A percentile compares a stretch with the other conserved stretches of the same genome.
Conservation (phyloP, 805 yeast species). For the Ogataea ganodermae region DNA sequence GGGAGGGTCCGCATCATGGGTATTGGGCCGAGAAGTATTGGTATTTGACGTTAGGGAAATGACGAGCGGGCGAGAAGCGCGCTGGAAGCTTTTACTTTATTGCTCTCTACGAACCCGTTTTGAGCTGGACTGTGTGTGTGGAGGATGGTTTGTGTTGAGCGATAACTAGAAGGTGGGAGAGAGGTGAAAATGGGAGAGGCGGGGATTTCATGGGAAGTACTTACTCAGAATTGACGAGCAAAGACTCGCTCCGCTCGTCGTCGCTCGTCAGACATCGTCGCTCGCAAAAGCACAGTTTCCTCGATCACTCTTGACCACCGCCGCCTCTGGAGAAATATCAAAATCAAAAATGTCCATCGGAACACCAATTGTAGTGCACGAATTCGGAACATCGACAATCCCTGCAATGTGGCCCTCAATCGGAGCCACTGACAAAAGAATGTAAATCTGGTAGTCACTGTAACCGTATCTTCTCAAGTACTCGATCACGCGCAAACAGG, state of each 20-base stretch:
- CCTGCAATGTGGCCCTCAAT: slow-evolving; percentile 55
- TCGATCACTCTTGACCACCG: slow-evolving; percentile 31
- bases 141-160: too few relatives aligned
- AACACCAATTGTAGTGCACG: slow-evolving; percentile 51
- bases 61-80: background rate
- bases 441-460: slow-evolving; percentile 51
- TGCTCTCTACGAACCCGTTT: too few relatives aligned
- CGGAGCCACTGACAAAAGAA: slow-evolving; percentile 49
- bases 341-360: slow-evolving; percentile 56
- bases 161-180: too few relatives aligned
- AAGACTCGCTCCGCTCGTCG: slow-evolving; percentile 23
- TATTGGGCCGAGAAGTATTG: slow-evolving; percentile 48
- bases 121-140: too few relatives aligned
- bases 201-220: too few relatives aligned
- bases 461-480: slow-evolving; percentile 52
- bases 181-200: too few relatives aligned
- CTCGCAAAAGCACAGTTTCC: slow-evolving; percentile 43
- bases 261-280: slow-evolving; percentile 23
- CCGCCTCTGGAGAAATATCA: slow-evolving; percentile 45
- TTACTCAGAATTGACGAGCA: too few relatives aligned
- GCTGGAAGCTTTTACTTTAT: too few relatives aligned
- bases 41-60: slow-evolving; percentile 35
- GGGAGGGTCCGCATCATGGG: slow-evolving; percentile 38
- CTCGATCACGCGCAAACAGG: slow-evolving; percentile 51
- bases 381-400: slow-evolving; percentile 54